phyloP scores from a whole-genome alignment of 805 yeast species.

The Candida piceae region DNA sequence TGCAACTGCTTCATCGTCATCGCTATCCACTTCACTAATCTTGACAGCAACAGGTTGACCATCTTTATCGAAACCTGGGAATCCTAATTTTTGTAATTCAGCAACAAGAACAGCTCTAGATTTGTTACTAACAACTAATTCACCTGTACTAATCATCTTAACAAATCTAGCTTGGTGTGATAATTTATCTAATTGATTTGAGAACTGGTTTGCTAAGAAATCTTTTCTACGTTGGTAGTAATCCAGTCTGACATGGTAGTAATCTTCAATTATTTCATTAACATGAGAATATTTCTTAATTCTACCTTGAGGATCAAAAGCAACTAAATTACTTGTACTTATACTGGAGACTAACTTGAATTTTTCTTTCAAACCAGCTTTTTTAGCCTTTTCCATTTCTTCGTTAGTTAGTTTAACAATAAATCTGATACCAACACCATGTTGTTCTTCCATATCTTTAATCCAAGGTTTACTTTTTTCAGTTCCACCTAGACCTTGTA shows the following conservation, averaged over 20 bases:
- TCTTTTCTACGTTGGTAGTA: constrained; percentile 91
- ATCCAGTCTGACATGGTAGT: constrained; percentile 80
- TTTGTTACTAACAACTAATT: constrained; percentile 68
- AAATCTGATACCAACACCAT: constrained; percentile 74
- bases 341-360: constrained; percentile 72
- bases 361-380: constrained; percentile 75
- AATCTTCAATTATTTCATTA: constrained; percentile 76
- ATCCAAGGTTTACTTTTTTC: constrained; percentile 82
- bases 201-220: constrained; percentile 58
- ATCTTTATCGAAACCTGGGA: constrained; percentile 70
- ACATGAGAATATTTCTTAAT: constrained; percentile 76
- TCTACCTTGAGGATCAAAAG: constrained; percentile 85
- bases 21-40: constrained; percentile 38
- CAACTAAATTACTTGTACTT: constrained; percentile 84
- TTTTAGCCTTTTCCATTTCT: constrained; percentile 76
- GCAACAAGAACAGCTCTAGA: constrained; percentile 59
- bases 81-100: constrained; percentile 57
- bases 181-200: constrained; percentile 69
- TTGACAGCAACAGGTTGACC: constrained; percentile 56
- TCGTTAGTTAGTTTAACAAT: constrained; percentile 67
- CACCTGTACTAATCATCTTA: constrained; percentile 77
- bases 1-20: constrained; percentile 35
- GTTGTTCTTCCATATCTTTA: constrained; percentile 93
- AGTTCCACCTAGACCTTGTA: constrained; percentile 67
- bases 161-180: constrained; percentile 86